These are phyloP conservation scores for Umbelopsis ramanniana DNA, from an alignment of 192 early-diverging fungal genomes.

Conservation along the genomic window DNA sequence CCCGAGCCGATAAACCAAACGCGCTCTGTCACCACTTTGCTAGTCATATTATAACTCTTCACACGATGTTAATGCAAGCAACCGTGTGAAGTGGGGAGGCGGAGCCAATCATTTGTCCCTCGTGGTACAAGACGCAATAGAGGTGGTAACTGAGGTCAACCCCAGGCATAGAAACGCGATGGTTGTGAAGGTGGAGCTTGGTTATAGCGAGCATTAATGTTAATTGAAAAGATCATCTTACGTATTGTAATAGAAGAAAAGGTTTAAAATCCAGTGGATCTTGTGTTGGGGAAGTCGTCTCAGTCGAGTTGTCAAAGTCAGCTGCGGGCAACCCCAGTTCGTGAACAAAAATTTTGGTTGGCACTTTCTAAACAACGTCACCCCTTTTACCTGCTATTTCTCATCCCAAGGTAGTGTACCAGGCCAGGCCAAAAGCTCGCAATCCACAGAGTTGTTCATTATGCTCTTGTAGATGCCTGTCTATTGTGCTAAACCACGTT, in stretches of 20 bases:
- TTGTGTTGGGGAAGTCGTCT: neutral
- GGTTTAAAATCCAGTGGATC: neutral
- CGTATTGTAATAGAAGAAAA: neutral
- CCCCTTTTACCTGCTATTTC: constrained; percentile 8
- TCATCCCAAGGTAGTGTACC: constrained; percentile 8
- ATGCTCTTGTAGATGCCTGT: neutral
- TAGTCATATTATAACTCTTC: neutral
- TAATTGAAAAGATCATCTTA: too few relatives aligned
- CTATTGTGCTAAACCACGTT: neutral
- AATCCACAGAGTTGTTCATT: neutral
- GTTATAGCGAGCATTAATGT: too few relatives aligned
- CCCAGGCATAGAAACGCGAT: too few relatives aligned
- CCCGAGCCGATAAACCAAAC: too few relatives aligned
- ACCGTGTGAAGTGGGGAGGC: constrained; percentile 15
- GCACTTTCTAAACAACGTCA: neutral
- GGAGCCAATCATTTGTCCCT: constrained; percentile 16
- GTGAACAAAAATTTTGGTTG: neutral
- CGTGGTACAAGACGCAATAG: constrained; percentile 8
- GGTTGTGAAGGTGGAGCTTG: too few relatives aligned
- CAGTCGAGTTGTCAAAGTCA: constrained; percentile 11
- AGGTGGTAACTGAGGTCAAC: neutral
- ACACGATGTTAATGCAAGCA: neutral
- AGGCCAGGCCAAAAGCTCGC: neutral
- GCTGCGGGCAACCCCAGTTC: constrained; percentile 12
- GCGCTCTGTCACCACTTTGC: neutral